A percentile compares a stretch with the other conserved stretches of the same genome.
phyloP scores from a whole-genome alignment of 1,139 yeast genomes.

The Geotrichum europaeum region DNA sequence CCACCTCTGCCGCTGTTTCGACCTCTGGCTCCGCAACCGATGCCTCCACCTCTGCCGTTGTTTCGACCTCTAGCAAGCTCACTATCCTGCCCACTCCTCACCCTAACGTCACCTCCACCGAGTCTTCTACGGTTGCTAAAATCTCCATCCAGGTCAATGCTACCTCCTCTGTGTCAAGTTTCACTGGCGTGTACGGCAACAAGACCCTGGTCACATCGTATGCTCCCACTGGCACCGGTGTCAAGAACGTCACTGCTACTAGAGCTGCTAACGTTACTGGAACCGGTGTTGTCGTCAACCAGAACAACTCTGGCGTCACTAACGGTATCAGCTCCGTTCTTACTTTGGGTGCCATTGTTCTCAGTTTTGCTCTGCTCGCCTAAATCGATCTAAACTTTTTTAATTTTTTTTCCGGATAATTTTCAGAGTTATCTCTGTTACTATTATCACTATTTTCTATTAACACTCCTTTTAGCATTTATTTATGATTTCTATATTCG shows the following conservation, averaged over 20 bases:
- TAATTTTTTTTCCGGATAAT: background rate
- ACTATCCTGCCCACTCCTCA: background rate
- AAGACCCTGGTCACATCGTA: background rate
- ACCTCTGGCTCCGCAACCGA: background rate
- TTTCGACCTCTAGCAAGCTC: background rate
- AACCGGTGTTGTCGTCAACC: background rate
- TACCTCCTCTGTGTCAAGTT: background rate
- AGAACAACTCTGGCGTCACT: background rate
- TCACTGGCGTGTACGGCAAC: background rate
- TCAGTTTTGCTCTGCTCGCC: background rate
- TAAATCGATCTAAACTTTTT: background rate
- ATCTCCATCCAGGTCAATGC: background rate
- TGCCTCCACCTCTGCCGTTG: background rate
- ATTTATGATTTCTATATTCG: background rate
- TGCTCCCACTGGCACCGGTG: background rate
- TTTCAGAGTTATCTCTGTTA: background rate
- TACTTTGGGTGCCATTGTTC: constrained; percentile 1
- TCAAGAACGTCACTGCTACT: background rate
- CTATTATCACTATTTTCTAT: background rate
- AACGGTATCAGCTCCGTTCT: background rate
- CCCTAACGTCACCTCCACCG: background rate
- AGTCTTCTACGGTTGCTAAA: background rate
- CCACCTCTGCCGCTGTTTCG: background rate
- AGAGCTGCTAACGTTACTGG: constrained; percentile 2
- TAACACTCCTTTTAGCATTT: background rate